Base-by-base conservation (phyloP, 768 basidiomycete genomes). In the Cystobasidium ongulense region DNA sequence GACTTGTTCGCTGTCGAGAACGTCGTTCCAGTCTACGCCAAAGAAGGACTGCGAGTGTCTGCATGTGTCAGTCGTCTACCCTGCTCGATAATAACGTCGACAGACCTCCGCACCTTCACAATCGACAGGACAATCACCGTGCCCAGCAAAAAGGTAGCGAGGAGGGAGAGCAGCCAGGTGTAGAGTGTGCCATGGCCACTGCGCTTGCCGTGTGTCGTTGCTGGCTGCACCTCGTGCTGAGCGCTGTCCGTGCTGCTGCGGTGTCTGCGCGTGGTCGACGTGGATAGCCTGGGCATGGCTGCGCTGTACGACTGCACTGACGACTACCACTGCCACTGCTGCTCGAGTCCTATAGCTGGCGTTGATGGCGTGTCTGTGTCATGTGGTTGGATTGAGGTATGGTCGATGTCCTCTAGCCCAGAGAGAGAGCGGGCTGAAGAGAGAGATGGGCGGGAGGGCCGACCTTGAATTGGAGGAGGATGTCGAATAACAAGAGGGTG, bases 111-210 rank as follows among this genome's bases (percentile, higher is more conserved):
- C 33, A 89, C 91, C 23, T 92, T 89, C 61, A 97, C 86, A 27
- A 91, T 92, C 10, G 90, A 90, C 80, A 98, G 88, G 73, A 98
- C 92, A 81, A 90, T 78, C 81, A 96, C 87, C 23, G 94, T 97
- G 57, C 92, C 92, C 25, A 90, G 78, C 72, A 97, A 88, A 83
- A 94, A 82, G 77, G 92, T 85, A 72, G 87, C 88, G 78, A 95
- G 84, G 74, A 88, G 75, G 77, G 84, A 80, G 63, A 88, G 83
- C 59, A 73, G 25, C 52, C 50, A 70, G 73, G 77, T 75, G 75
- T 25, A 54, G 4, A 64, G 27, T 27, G 57, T 7, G 11, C 29
- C 25, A 29, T 13, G 29, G 25, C 29, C 11, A 59, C 33, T 10
- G 3, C 21, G 46, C 15, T 50, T 4, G 46, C 57, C 57, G 57